These are phyloP conservation scores for Melastoma candidum DNA, from an alignment of 441 rosid species.

Conservation along the genomic window DNA sequence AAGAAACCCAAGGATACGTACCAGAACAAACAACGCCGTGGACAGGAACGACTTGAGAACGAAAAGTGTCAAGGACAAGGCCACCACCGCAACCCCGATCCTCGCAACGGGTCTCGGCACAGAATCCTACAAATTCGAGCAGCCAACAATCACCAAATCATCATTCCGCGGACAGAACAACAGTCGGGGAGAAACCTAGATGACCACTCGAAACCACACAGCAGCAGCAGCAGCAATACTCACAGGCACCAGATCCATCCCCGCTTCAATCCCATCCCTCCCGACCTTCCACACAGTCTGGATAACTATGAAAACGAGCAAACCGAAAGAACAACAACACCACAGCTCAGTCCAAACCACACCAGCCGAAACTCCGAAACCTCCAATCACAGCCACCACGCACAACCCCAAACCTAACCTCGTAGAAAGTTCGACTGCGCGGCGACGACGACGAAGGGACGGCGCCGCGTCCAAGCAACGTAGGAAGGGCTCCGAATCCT, in stretches of 20 bases:
- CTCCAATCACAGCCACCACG: too few relatives aligned
- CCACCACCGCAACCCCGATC: constrained; percentile 42
- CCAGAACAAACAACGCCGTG: constrained; percentile 77
- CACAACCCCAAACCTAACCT: constrained; percentile 27
- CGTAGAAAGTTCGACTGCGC: constrained; percentile 48
- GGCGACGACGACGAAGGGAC: constrained; percentile 29
- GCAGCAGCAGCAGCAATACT: constrained; percentile 16
- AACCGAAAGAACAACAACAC: constrained; percentile 12
- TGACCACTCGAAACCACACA: too few relatives aligned
- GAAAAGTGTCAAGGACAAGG: constrained; percentile 38
- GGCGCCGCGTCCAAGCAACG: constrained; percentile 18
- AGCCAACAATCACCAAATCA: constrained; percentile 2
- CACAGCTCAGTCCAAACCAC: constrained; percentile 1
- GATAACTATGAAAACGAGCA: constrained; percentile 30
- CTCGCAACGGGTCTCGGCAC: constrained; percentile 82
- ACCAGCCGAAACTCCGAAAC: neutral
- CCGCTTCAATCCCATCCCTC: constrained; percentile 75
- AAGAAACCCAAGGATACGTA: constrained; percentile 12
- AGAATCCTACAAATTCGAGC: constrained; percentile 33
- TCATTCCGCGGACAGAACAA: neutral
- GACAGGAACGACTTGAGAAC: constrained; percentile 69
- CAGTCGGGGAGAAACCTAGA: too few relatives aligned
- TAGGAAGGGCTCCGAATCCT: too few relatives aligned
- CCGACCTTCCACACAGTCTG: constrained; percentile 75
- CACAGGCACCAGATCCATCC: constrained; percentile 77